phyloP scores from a whole-genome alignment of 2,329 filamentous ascomycete genomes.

The Penicillium sp. region DNA sequence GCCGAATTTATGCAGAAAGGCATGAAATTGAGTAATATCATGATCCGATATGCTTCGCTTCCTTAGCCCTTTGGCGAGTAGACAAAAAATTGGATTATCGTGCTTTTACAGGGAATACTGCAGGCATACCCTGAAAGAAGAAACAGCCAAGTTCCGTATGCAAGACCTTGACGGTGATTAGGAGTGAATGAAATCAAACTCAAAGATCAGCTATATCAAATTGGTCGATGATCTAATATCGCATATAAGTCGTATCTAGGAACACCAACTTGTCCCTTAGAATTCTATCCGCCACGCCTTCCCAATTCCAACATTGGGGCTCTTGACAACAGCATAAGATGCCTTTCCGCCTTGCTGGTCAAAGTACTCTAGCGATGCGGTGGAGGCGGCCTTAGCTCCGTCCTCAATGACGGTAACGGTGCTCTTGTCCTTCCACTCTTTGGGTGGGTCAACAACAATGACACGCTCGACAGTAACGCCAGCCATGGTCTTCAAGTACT shows the following conservation, averaged over 20 bases:
- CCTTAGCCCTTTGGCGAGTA: background rate
- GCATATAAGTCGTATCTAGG: constrained; percentile 1
- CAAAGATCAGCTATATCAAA: background rate
- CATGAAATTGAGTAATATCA: constrained; percentile 5
- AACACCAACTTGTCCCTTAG: constrained; percentile 14
- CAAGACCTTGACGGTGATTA: background rate
- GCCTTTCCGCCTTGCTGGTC: constrained; percentile 56
- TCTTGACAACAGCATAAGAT: constrained; percentile 63
- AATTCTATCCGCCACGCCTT: constrained; percentile 66
- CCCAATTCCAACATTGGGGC: constrained; percentile 63
- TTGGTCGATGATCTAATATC: background rate
- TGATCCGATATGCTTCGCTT: background rate
- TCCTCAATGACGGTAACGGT: constrained; percentile 54
- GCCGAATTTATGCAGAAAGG: constrained; percentile 4
- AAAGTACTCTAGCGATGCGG: constrained; percentile 61
- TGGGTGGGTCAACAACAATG: constrained; percentile 76
- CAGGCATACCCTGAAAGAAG: no score
- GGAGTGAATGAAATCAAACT: background rate
- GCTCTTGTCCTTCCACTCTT: constrained; percentile 66
- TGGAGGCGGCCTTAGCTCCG: constrained; percentile 44
- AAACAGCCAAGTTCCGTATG: no score
- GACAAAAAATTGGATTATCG: background rate
- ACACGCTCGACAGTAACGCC: constrained; percentile 80
- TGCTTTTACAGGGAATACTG: background rate
- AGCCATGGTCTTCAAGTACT: constrained; percentile 77